These are phyloP conservation scores for Bacterosira constricta DNA, from an alignment of 108 stramenopile genomes.

Conservation along the genomic window DNA sequence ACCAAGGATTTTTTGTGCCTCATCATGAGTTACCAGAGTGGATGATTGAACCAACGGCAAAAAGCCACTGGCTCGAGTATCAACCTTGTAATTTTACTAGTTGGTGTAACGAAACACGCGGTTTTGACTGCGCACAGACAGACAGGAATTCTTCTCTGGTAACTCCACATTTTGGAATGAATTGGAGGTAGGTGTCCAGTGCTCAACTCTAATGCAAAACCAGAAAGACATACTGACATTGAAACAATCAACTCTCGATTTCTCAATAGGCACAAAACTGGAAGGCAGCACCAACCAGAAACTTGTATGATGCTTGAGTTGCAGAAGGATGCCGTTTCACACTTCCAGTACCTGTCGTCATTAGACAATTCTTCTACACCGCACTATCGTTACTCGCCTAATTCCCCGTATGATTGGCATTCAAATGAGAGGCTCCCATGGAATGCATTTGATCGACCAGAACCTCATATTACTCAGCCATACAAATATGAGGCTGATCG, in stretches of 20 bases:
- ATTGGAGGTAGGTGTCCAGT: slow-evolving; percentile 14
- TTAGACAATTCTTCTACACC: slow-evolving; percentile 46
- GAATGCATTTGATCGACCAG: slow-evolving; percentile 45
- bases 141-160: not conserved
- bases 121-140: slow-evolving; percentile 77
- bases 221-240: no score
- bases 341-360: slow-evolving; percentile 64
- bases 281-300: slow-evolving; percentile 35
- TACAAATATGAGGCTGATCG: slow-evolving; percentile 68
- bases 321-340: slow-evolving; percentile 44
- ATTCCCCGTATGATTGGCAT: slow-evolving; percentile 58
- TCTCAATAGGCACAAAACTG: slow-evolving; percentile 52
- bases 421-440: slow-evolving; percentile 40
- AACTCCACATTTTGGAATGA: slow-evolving; percentile 36
- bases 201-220: no score
- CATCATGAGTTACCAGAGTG: slow-evolving; percentile 23
- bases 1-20: slow-evolving; percentile 77
- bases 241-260: no score
- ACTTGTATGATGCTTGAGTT: slow-evolving; percentile 75
- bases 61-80: slow-evolving; percentile 55
- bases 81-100: slow-evolving; percentile 62
- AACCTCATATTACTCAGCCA: slow-evolving; percentile 49
- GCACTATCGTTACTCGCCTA: slow-evolving; percentile 55
- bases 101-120: slow-evolving; percentile 84
- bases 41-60: not conserved